Evolutionary conservation across 805 yeast genomes (phyloP).

Genomic region (Teunomyces aglyptinius): DNA sequence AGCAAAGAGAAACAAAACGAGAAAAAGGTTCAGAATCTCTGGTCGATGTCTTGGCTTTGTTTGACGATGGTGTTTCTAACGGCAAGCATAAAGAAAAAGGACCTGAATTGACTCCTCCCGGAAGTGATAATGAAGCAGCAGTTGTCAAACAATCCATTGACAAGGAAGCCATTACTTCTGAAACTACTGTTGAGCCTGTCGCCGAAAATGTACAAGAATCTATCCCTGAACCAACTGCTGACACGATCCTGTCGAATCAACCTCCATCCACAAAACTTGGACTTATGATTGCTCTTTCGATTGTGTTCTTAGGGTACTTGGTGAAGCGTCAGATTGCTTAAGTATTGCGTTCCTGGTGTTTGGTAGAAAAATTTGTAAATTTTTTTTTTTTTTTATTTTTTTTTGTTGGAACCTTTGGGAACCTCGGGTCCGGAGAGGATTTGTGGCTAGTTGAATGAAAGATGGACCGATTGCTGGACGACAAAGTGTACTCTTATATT

Average conservation of each 20-base stretch:
- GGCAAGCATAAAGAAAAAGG: background rate
- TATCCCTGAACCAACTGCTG: background rate
- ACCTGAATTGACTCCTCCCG: constrained; percentile 1
- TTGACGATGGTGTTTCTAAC: background rate
- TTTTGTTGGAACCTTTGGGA: too few relatives aligned
- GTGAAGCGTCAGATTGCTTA: background rate
- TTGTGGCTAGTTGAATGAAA: background rate
- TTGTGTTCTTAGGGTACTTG: background rate
- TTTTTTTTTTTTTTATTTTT: too few relatives aligned
- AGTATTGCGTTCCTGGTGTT: background rate
- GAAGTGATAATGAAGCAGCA: background rate
- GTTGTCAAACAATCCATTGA: background rate
- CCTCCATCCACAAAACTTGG: background rate
- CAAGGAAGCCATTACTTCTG: background rate
- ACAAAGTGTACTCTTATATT: background rate
- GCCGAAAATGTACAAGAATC: background rate
- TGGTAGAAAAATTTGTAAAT: too few relatives aligned
- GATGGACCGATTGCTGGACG: background rate
- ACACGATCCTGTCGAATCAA: background rate
- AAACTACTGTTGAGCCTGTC: too few relatives aligned
- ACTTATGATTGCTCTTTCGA: background rate
- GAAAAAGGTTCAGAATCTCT: background rate
- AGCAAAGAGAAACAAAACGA: background rate
- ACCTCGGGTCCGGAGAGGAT: background rate
- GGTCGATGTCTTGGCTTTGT: background rate